Percentiles rank a stretch among this genome's conserved stretches.
Conservation (phyloP, 768 basidiomycete genomes). For the Gymnopilus dilepis region DNA sequence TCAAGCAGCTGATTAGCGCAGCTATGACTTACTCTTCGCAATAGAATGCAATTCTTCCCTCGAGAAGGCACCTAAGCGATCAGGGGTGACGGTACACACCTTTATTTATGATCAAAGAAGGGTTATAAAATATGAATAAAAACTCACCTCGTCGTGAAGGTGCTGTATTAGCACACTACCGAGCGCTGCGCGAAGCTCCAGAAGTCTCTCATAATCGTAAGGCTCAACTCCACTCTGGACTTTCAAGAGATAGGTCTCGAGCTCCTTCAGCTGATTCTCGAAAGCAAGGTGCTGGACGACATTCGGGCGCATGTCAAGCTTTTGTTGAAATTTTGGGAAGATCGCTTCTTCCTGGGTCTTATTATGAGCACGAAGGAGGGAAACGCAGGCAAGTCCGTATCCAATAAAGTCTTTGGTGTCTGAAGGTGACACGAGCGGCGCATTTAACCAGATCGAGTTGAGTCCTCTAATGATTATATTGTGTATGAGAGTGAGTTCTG, state of each 20-base stretch:
- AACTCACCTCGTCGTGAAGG: constrained; percentile 23
- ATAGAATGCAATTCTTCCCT: constrained; percentile 12
- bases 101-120: background rate
- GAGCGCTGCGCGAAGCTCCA: constrained; percentile 16
- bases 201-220: constrained; percentile 14
- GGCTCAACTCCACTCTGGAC: constrained; percentile 8
- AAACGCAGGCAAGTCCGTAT: constrained; percentile 15
- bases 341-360: constrained; percentile 15
- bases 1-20: background rate
- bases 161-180: constrained; percentile 20
- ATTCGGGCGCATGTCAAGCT: constrained; percentile 24
- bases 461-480: constrained; percentile 26
- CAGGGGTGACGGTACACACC: constrained; percentile 9
- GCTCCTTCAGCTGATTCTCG: constrained; percentile 13
- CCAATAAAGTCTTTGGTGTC: constrained; percentile 19
- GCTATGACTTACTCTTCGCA: constrained; percentile 12
- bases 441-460: constrained; percentile 27
- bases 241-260: constrained; percentile 15
- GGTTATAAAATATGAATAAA: no score
- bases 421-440: constrained; percentile 20
- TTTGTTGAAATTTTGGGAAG: constrained; percentile 21
- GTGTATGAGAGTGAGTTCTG: constrained; percentile 23
- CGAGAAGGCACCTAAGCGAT: constrained; percentile 7
- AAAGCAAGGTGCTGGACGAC: constrained; percentile 22
- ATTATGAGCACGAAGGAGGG: constrained; percentile 19